Base-by-base conservation (phyloP, 148 eudicot genomes). In the Rhododendron vialii region DNA sequence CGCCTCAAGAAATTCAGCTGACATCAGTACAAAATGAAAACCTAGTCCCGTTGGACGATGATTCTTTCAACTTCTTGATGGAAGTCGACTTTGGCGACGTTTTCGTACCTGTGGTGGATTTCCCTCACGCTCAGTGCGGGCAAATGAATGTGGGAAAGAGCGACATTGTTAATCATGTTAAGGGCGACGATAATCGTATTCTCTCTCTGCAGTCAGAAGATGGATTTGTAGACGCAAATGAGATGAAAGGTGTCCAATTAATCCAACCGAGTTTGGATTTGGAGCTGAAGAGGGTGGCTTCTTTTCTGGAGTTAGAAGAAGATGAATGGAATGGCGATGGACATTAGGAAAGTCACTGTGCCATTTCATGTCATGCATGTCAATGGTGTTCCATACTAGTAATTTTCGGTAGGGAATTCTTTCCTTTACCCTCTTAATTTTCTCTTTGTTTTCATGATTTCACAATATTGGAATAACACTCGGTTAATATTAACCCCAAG, bases 251-350 rank as follows among this genome's bases (percentile, higher is more conserved):
- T 28, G 35, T 26, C 8, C n/a, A 20, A 36, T 36, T 36, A 59
- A 59, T 59, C 65, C 65, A 71, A 67, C 35, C 15, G 35, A 67
- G 35, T 11, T 67, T 67, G 15, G 35, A 67, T 67, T 10, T 67
- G 35, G 74, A 67, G 36, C 38, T 71, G 76, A 71, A 14, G 76
- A 71, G 76, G 76, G 36, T 71, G 76, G 76, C 76, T 71, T 71
- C 76, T 71, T 71, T 71, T 71, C 76, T 71, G 38, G 76, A 30
- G 38, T 71, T 71, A 14, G 76, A 30, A 30, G 76, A 71, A 30
- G 76, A 30, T 71, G 75, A 69, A 69, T 30, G 36, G 76, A 71
- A 28, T 47, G 50, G 50, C 2, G 50, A n/a, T 63, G 69, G 69
- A 24, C 10, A 22, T 63, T 6, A 22, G 28, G 24, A 4, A 59